phyloP scores from a whole-genome alignment of 371 early-diverging fungal genomes.

The Smittium mucronatum region DNA sequence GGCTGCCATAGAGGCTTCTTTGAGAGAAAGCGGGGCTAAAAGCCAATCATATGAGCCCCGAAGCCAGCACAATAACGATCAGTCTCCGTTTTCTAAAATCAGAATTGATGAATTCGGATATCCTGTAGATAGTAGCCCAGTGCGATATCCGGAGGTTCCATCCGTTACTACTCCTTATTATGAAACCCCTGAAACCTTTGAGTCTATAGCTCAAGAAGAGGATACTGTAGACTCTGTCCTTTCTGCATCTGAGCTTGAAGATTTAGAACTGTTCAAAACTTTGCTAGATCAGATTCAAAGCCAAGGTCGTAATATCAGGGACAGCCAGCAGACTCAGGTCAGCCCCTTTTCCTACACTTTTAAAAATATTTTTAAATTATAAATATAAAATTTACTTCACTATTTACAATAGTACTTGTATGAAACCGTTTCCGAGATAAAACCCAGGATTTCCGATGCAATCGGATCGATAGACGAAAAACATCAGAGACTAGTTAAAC shows the following conservation, averaged over 20 bases:
- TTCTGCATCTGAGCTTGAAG: conserved; percentile 26
- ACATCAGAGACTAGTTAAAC: conserved; percentile 36
- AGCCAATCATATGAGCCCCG: conserved; percentile 12
- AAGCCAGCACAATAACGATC: conserved; percentile 8
- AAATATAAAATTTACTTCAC: not conserved
- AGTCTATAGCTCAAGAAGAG: conserved; percentile 43
- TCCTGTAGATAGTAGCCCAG: not conserved
- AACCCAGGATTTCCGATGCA: conserved; percentile 41
- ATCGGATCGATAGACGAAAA: conserved; percentile 48
- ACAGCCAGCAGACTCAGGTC: conserved; percentile 31
- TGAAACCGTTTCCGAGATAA: conserved; percentile 31
- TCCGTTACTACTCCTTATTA: not conserved
- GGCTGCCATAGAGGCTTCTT: conserved; percentile 85
- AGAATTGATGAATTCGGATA: conserved; percentile 17
- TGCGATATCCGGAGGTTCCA: conserved; percentile 2
- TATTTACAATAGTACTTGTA: conserved; percentile 18
- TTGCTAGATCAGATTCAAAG: conserved; percentile 24
- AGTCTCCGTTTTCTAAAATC: conserved; percentile 13
- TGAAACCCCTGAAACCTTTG: conserved; percentile 10
- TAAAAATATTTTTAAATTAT: too few relatives aligned
- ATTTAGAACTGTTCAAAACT: conserved; percentile 29
- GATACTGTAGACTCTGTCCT: conserved; percentile 19
- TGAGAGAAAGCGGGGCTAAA: conserved; percentile 43
- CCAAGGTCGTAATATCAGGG: conserved; percentile 28
- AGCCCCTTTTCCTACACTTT: not conserved